These are phyloP conservation scores for Mucor ambiguus DNA, from an alignment of 371 early-diverging fungal species.

Conservation along the genomic window DNA sequence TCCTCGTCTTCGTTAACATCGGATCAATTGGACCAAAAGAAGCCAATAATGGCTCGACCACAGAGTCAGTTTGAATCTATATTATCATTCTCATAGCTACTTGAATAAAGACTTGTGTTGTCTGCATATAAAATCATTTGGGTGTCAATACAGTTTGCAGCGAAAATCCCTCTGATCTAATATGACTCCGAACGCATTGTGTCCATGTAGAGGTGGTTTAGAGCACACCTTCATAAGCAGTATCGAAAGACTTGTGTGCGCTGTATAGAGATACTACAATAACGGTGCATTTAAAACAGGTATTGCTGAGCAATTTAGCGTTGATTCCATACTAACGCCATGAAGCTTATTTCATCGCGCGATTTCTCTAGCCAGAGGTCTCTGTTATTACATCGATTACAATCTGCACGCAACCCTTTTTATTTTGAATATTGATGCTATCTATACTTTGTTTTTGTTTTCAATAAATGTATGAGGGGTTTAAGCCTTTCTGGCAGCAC, in stretches of 20 bases:
- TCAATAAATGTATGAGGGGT: not conserved
- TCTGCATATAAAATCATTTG: not conserved
- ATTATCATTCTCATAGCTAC: not conserved
- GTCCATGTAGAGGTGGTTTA: too few species aligned
- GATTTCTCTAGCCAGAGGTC: too few species aligned
- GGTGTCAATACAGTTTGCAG: not conserved
- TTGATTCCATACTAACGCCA: too few species aligned
- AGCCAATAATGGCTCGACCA: not conserved
- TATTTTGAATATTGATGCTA: not conserved
- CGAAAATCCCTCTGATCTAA: not conserved
- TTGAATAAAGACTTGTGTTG: not conserved
- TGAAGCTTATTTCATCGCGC: too few species aligned
- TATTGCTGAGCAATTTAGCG: too few species aligned
- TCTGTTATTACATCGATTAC: too few species aligned
- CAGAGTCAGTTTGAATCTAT: slow-evolving; percentile 4
- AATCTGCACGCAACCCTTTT: not conserved
- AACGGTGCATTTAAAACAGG: too few species aligned
- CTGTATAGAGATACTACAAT: too few species aligned
- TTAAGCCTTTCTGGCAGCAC: slow-evolving; percentile 44
- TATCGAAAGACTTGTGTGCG: too few species aligned
- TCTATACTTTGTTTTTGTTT: not conserved
- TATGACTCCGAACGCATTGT: not conserved
- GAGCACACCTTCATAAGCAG: too few species aligned
- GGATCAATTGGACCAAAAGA: not conserved
- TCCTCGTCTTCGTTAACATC: not conserved